Base-by-base conservation (phyloP, 768 basidiomycete genomes). In the Mycena rosella region DNA sequence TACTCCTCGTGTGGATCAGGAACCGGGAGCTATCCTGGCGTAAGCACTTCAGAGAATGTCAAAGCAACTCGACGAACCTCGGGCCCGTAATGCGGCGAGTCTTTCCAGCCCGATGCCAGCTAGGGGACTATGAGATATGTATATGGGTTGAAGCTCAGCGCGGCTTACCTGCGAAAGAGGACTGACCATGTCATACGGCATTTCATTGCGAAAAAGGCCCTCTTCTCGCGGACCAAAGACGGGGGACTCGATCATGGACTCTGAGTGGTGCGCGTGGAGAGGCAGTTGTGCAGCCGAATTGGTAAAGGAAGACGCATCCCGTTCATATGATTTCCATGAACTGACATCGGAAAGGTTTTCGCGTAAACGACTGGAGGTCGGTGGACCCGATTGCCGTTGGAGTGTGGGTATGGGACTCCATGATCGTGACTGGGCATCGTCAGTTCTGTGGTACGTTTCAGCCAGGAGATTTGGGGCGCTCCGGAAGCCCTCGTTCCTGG, bases 101-200 rank as follows among this genome's bases (percentile, higher is more conserved):
- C 53, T 49, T 29, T 51, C 69, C 64, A 63, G 20, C 65, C 63
- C 3, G 64, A 51, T 24, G 64, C 69, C 60, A 70, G 26, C 69
- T 70, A 51, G 27, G 29, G 30, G 22, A 26, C 18, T 45, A 29
- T 59, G 14, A 55, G 32, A 56, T 2, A 20, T 27, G 32, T 44
- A 18, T 27, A 18, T 27, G 45, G 51, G 10, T 14, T 29, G 40
- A 11, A 20, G 13, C 27, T n/a, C 7, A 7, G 26, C 15, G 24
- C 53, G 29, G 13, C 30, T 63, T 38, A 67, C 69, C 62, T 67
- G 47, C 18, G 65, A 55, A 48, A 71, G 65, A 30, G 69, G 69
- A 22, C 69, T 71, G 3, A 40, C 65, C 61, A 48, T 67, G 18
- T 71, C 69, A 40, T 63, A 64, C 9, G 57, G 68, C 52, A 71